phyloP scores from a whole-genome alignment of 2,329 filamentous ascomycete genomes.

The Trichophyton rubrum region DNA sequence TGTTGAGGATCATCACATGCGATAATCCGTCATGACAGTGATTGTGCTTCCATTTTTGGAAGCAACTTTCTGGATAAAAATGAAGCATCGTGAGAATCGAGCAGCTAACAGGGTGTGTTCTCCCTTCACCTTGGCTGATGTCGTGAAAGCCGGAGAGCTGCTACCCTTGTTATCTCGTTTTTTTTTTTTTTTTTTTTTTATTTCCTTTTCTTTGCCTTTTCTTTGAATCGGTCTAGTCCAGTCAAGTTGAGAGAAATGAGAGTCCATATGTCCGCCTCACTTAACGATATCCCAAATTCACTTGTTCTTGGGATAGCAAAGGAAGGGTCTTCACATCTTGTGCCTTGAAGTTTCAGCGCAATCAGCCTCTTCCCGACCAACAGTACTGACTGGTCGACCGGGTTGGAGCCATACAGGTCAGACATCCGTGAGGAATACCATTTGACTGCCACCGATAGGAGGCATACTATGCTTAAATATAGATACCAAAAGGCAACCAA shows the following conservation, averaged over 20 bases:
- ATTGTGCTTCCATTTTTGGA: not conserved
- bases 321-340: not conserved
- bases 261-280: conserved; percentile 2
- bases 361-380: not conserved
- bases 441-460: not conserved
- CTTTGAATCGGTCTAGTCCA: not conserved
- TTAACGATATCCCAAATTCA: not conserved
- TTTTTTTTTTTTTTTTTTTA: too few relatives aligned
- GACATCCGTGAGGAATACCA: not conserved
- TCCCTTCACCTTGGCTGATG: not conserved
- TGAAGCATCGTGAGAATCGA: not conserved
- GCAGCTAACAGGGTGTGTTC: not conserved
- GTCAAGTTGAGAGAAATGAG: not conserved
- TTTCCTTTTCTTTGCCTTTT: not conserved
- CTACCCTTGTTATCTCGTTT: not conserved
- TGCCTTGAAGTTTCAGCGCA: not conserved
- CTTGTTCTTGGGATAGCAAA: not conserved
- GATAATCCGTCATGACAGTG: not conserved
- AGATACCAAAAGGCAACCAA: not conserved
- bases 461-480: not conserved
- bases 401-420: not conserved
- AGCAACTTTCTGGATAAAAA: not conserved
- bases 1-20: not conserved
- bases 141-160: not conserved
- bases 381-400: not conserved